These are phyloP conservation scores for Chondrus crispus DNA, from an alignment of 23 red algal genomes.

Conservation along the genomic window DNA sequence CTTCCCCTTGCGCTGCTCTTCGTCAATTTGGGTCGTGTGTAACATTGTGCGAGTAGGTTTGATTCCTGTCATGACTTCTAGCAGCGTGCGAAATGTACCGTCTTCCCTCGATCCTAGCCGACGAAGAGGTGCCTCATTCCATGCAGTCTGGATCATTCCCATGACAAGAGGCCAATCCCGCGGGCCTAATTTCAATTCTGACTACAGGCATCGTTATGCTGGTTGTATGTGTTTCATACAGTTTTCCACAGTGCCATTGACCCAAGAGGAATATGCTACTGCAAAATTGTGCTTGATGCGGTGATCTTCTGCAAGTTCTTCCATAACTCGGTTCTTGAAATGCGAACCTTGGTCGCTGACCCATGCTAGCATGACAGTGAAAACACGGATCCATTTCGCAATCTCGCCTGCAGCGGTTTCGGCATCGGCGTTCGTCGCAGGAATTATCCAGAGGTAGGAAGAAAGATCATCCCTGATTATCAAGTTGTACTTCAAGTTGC, in stretches of 20 bases:
- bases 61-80: slow-evolving; percentile 35
- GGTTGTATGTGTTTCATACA: not conserved
- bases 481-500: not conserved
- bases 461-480: not conserved
- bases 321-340: slow-evolving; percentile 8
- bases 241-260: slow-evolving; percentile 23
- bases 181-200: slow-evolving; percentile 14
- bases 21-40: not conserved
- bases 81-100: not conserved
- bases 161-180: slow-evolving; percentile 17
- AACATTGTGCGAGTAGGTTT: not conserved
- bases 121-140: slow-evolving; percentile 13
- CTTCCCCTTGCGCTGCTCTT: no score
- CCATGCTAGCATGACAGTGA: not conserved
- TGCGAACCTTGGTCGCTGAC: slow-evolving; percentile 16
- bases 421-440: not conserved
- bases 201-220: not conserved
- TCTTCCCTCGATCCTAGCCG: not conserved
- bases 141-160: not conserved
- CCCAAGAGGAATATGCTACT: slow-evolving; percentile 18
- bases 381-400: not conserved
- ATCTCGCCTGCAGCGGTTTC: not conserved
- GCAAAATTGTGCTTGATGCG: not conserved
- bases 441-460: not conserved
- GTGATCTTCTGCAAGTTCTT: not conserved